Evolutionary conservation across 148 eudicot species (phyloP), one percentile per base, ranked within the genome.

Genomic region (Silene uniflora): DNA sequence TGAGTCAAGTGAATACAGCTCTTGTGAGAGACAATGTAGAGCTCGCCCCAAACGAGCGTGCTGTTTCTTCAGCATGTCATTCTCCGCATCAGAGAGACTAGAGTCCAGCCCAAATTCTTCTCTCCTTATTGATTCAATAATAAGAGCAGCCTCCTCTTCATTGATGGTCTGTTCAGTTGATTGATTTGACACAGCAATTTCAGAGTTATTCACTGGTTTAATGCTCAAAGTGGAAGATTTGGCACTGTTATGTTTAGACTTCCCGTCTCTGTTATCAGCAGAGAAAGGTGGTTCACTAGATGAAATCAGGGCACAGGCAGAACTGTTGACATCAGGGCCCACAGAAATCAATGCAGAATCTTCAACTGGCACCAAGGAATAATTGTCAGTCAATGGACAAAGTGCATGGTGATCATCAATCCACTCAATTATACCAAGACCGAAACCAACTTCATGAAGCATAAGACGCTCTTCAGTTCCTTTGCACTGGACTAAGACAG

Each of bases 21-120:
- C 99, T 77, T 92, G 89, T 17, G 99, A 92, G 73, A 95, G 99
- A 83, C 97, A 91, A 85, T 88, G 92, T 68, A 95, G 96, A 55
- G 99, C 99, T 80, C 99, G 87, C 69, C 99, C 99, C 72, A 95
- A 80, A 74, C 97, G 93, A 82, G 97, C 96, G 86, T 95, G 93
- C 76, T 90, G 97, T 86, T 89, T 95, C 81, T 87, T 86, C 84
- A 92, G 73, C 83, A 95, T 74, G 78, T 73, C 83, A 80, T 82
- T 86, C 69, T 92, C 90, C 59, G 72, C 62, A n/a, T 78, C 86
- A 68, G 95, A 83, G 32, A 91, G 84, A 83, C 78, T 77, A 67
- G 88, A 80, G 76, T 86, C 91, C 47, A 95, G 78, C 74, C 99
- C 99, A 81, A 92, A 95, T 81, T 95, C 97, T 75, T 91, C 96